Evolutionary conservation across 495 filamentous ascomycete species (phyloP).

Genomic region (Penicillium bialowiezense): DNA sequence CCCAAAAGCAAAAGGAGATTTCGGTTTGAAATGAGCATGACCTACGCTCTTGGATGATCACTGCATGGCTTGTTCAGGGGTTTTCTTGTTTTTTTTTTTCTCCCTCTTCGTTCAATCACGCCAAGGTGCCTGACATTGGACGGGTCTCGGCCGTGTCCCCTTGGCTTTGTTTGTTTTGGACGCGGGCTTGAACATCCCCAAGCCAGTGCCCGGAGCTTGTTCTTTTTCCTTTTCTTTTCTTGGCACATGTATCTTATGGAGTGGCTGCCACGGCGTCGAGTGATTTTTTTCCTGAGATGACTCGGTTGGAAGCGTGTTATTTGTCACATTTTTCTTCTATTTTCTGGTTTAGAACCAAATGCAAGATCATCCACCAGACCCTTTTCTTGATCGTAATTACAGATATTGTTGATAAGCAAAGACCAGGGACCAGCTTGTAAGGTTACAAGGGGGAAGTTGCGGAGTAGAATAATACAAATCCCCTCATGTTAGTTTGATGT

Average conservation of each 20-base stretch:
- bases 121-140: constrained; percentile 7
- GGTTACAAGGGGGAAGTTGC: too few species aligned
- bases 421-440: too few species aligned
- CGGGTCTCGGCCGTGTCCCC: constrained; percentile 1
- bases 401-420: too few species aligned
- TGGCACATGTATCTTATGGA: constrained; percentile 29
- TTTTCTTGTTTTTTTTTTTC: constrained; percentile 7
- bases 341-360: constrained; percentile 16
- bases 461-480: too few species aligned
- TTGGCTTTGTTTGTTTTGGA: constrained; percentile 7
- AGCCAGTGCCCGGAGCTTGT: constrained; percentile 5
- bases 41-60: constrained; percentile 22
- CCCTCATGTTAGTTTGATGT: too few species aligned
- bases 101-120: constrained; percentile 2
- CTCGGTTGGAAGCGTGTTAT: constrained; percentile 13
- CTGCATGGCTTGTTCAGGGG: constrained; percentile 24
- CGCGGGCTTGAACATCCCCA: too few species aligned
- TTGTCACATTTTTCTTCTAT: constrained; percentile 4
- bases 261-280: constrained; percentile 26
- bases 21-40: constrained; percentile 18
- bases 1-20: constrained; percentile 18
- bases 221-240: constrained; percentile 4
- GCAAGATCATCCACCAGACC: constrained; percentile 10
- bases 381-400: too few species aligned
- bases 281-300: constrained; percentile 19